Percentiles rank a stretch among this genome's conserved stretches.
Evolutionary conservation across 2,329 filamentous ascomycete genomes (phyloP).

Genomic region (Ascochyta lentis): DNA sequence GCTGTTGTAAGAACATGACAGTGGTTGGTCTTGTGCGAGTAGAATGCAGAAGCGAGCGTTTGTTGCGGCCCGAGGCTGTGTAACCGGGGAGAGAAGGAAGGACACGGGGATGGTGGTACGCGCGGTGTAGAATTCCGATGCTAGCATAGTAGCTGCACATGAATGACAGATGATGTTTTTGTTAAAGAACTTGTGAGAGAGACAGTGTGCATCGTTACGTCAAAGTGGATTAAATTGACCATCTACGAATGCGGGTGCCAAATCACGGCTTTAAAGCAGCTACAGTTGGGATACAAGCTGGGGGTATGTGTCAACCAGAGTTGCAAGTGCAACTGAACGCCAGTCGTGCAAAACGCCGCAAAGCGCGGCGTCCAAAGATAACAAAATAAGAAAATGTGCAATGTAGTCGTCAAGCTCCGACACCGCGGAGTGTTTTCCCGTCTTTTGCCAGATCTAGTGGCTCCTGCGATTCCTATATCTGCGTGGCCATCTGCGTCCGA

Average conservation of each 20-base stretch:
- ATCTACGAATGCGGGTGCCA: conserved; percentile 3
- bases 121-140: neutral
- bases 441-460: neutral
- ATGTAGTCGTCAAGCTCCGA: neutral
- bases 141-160: neutral
- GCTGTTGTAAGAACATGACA: neutral
- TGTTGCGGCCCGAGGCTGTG: neutral
- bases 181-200: too few relatives aligned
- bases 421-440: neutral
- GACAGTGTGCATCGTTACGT: too few relatives aligned
- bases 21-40: neutral
- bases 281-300: conserved; percentile 1
- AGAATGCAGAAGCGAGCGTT: neutral
- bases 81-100: neutral
- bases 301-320: conserved; percentile 20
- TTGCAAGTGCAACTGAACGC: conserved; percentile 14
- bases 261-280: neutral
- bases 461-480: neutral
- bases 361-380: neutral
- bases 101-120: neutral
- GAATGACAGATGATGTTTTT: too few relatives aligned
- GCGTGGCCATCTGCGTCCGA: neutral
- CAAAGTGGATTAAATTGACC: neutral
- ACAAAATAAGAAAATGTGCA: conserved; percentile 4
- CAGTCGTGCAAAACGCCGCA: conserved; percentile 4